Evolutionary conservation across 805 yeast species (phyloP).

Genomic region (Limtongozyma cylindracea): DNA sequence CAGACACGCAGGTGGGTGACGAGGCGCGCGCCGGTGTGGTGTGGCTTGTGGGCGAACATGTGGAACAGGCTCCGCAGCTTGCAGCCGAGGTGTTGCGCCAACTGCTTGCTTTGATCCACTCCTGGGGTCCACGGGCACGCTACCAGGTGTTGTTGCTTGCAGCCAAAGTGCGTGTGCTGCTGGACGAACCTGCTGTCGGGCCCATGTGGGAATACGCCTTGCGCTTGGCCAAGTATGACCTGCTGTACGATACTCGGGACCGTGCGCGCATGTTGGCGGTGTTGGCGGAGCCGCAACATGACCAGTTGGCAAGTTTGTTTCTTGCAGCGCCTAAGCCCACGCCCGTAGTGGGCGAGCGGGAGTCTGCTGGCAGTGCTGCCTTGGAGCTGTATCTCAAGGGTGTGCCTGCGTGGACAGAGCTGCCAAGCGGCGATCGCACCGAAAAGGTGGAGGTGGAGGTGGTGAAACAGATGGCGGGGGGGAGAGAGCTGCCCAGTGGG

Average conservation of each 20-base stretch:
- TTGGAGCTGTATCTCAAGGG: too few species aligned
- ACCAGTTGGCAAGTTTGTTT: constrained; percentile 43
- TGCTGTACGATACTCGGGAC: constrained; percentile 57
- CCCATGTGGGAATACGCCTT: constrained; percentile 41
- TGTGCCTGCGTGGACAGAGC: too few species aligned
- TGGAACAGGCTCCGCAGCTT: constrained; percentile 10
- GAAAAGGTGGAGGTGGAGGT: too few species aligned
- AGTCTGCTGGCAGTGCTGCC: too few species aligned
- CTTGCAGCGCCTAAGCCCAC: constrained; percentile 58
- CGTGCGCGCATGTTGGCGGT: constrained; percentile 53
- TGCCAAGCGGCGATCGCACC: too few species aligned
- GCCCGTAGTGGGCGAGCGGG: too few species aligned
- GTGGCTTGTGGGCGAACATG: constrained; percentile 86
- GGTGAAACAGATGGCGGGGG: too few species aligned
- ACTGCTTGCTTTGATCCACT: constrained; percentile 21
- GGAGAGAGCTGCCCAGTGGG: too few species aligned
- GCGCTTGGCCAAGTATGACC: constrained; percentile 48
- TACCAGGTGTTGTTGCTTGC: constrained; percentile 49
- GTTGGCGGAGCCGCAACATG: constrained; percentile 18
- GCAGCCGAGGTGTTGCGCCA: constrained; percentile 59
- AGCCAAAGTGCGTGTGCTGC: constrained; percentile 37
- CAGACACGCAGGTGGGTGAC: too few species aligned
- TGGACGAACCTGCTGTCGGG: too few species aligned
- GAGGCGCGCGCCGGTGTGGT: constrained; percentile 71
- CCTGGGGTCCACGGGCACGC: too few species aligned